These are phyloP conservation scores for Calcarisporium arbuscula DNA, from an alignment of 2,329 filamentous ascomycete species.

Conservation along the genomic window DNA sequence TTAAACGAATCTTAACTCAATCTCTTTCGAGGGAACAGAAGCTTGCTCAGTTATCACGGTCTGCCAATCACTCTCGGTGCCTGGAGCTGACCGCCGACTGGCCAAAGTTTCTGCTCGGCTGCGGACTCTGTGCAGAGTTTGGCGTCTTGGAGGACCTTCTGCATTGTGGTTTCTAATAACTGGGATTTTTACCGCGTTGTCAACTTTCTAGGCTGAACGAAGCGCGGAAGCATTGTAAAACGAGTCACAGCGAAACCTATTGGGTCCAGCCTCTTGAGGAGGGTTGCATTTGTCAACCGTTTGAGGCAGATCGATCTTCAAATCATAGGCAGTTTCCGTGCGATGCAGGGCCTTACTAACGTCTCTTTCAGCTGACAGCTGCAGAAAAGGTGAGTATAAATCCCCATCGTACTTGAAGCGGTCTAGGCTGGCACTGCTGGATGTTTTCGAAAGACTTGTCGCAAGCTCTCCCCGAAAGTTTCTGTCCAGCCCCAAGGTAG, in stretches of 20 bases:
- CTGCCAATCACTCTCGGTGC: constrained; percentile 27
- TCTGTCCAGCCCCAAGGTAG: constrained; percentile 6
- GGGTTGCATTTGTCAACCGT: neutral
- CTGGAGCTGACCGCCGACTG: constrained; percentile 11
- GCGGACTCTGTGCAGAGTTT: constrained; percentile 10
- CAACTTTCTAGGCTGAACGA: constrained; percentile 33
- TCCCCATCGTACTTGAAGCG: constrained; percentile 41
- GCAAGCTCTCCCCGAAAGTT: constrained; percentile 4
- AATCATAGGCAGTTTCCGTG: constrained; percentile 16
- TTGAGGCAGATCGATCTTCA: constrained; percentile 4
- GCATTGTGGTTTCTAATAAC: constrained; percentile 15
- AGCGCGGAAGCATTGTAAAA: constrained; percentile 32
- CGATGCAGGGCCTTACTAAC: constrained; percentile 33
- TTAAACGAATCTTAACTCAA: constrained; percentile 18
- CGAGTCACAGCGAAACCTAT: constrained; percentile 10
- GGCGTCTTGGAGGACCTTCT: neutral
- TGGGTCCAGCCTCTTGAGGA: constrained; percentile 2
- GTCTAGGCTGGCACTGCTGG: constrained; percentile 30
- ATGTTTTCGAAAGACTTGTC: constrained; percentile 21
- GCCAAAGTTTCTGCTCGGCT: constrained; percentile 12
- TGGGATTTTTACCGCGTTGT: constrained; percentile 30
- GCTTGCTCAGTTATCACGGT: constrained; percentile 26
- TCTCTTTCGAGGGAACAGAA: constrained; percentile 14
- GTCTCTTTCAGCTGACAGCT: constrained; percentile 33
- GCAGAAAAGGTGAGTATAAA: constrained; percentile 30